phyloP scores from a whole-genome alignment of 805 yeast genomes.

The Ogataea nitratoaversa region DNA sequence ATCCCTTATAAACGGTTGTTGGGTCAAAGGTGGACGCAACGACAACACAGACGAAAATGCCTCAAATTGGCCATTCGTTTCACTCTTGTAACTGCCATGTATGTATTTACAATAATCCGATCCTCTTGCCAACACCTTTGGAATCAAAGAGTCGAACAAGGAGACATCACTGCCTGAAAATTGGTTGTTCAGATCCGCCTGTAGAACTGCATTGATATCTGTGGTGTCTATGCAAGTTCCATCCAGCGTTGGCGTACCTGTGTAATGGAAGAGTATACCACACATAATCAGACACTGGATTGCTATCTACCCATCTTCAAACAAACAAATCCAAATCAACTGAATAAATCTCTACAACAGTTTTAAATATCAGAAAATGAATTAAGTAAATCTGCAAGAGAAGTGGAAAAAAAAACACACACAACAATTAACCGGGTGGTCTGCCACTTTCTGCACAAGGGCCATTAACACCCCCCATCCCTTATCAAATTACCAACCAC shows the following conservation, averaged over 20 bases:
- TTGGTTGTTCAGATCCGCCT: too few relatives aligned
- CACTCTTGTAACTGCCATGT: slow-evolving; percentile 4
- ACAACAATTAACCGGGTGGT: too few relatives aligned
- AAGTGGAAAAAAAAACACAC: too few relatives aligned
- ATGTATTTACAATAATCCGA: slow-evolving; percentile 48
- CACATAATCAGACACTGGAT: slow-evolving; percentile 39
- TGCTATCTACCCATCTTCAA: too few relatives aligned
- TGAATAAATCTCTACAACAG: too few relatives aligned
- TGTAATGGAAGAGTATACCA: slow-evolving; percentile 45
- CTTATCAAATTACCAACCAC: too few relatives aligned
- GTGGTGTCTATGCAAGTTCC: slow-evolving; percentile 8
- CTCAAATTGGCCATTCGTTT: slow-evolving; percentile 26
- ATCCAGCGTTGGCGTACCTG: slow-evolving; percentile 2
- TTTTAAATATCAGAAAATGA: too few relatives aligned
- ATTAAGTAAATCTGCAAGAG: too few relatives aligned
- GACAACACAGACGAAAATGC: slow-evolving; percentile 72
- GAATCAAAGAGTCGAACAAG: slow-evolving; percentile 34
- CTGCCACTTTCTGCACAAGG: too few relatives aligned
- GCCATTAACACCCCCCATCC: too few relatives aligned
- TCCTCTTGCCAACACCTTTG: slow-evolving; percentile 55
- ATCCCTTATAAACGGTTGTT: slow-evolving; percentile 56
- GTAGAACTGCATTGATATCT: too few relatives aligned
- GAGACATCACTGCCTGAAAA: slow-evolving; percentile 12
- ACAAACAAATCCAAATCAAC: too few relatives aligned
- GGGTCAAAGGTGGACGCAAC: slow-evolving; percentile 69